Evolutionary conservation across 169 alveolate genomes (phyloP), one percentile per base, ranked within the genome.

Genomic region (Cryptosporidium andersoni): DNA sequence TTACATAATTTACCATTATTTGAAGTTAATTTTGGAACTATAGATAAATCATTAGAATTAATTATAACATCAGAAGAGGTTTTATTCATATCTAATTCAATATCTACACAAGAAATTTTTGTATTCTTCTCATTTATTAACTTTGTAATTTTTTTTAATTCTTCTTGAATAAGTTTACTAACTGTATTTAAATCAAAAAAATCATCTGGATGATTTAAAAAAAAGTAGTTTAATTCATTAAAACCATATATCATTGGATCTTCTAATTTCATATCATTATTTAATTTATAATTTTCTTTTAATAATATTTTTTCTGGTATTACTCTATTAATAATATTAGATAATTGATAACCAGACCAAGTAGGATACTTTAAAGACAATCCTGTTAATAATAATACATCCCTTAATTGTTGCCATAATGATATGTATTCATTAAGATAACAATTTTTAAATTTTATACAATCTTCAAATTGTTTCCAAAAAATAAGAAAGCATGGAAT

Each of bases 291-390:
- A 47, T 40, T 55, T 11, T 58, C 48, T 5, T 34, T 2, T 58
- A 43, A 43, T 2, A 74, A 45, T 11, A 45, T 62, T 36, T 60
- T 74, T 58, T 74, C 60, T 14, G 85, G 85, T 25, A 56, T 39
- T 5, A 74, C 47, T 58, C 85, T 74, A n/a, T 66, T 42, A 47
- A 74, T 74, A 37, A 74, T 74, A 74, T 58, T 58, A 47, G 68
- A 45, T 36, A 74, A 60, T 34, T 74, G 85, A 11, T 74, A 66
- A 9, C 85, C 85, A 37, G 85, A 74, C 85, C 85, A 74, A 3
- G 85, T 74, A 34, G 85, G 85, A 48, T 74, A 74, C 40, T 74
- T 74, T 58, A 74, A 9, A n/a, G 85, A 74, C 85, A 74, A 58
- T 74, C 85, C 85, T 37, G 85, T 74, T 60, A 74, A 74, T 36